Base-by-base conservation (phyloP, 495 filamentous ascomycete species). In the Geopyxis carbonaria region DNA sequence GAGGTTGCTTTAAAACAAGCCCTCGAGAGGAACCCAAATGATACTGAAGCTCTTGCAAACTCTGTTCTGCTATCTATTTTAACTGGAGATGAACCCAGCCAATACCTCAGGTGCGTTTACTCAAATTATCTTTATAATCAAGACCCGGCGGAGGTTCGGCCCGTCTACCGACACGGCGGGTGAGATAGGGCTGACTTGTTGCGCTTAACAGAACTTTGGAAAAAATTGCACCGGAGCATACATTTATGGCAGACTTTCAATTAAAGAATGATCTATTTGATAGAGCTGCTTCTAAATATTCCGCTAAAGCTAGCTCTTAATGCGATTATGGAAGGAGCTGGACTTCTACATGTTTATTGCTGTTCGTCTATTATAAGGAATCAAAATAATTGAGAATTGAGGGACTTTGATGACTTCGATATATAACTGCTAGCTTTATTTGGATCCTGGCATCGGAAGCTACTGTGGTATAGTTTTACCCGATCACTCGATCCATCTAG, bases 1-100 rank as follows among this genome's bases (percentile, higher is more conserved):
- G 78, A 93, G 59, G 72, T 76, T 18, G 87, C 85, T 8, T 61
- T 97, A 45, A 65, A 82, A 37, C 69, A 84, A 55, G 86, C 86
- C 4, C 36, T 86, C 34, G 70, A 76, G 50, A 77, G 79, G 59
- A 73, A 86, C 35, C 69, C 77, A 5, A 63, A 69, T 3, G 68
- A 80, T 42, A 65, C 72, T 9, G 76, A 84, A 21, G 69, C 77
- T 31, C 72, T 93, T 48, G 81, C 80, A 40, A 92, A 94, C 51
- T 57, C 69, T 31, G 63, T 91, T 39, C 86, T 94, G 13, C 59
- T 93, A 55, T 76, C 73, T 30, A 67, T 79, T 15, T 62, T 93
- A 44, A 64, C 67, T 14, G 85, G 87, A 13, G 79, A 80, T 56
- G 72, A 78, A 34, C 47, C 62, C 19, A 59, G 59, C 25, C 76